Evolutionary conservation across 805 yeast species (phyloP).

Genomic region (Saccharomycopsis javanensis): DNA sequence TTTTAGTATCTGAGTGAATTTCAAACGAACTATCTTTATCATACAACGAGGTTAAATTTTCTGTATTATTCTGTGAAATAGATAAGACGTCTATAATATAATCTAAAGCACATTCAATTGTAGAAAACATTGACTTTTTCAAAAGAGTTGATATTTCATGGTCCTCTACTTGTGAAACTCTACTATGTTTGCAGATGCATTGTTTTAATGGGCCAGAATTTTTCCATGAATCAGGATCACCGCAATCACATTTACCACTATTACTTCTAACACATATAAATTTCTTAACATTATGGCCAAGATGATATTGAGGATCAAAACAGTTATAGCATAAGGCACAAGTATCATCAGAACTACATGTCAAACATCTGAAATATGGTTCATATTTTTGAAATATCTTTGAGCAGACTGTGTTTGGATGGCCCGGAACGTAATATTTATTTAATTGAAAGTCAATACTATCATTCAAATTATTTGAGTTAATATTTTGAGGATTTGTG

Average conservation of each 20-base stretch:
- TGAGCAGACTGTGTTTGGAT: constrained; percentile 61
- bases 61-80: constrained; percentile 33
- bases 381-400: constrained; percentile 50
- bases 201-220: constrained; percentile 23
- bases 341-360: constrained; percentile 70
- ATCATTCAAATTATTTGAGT: background rate
- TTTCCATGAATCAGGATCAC: constrained; percentile 79
- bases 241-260: constrained; percentile 77
- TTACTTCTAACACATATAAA: constrained; percentile 21
- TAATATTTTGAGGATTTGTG: background rate
- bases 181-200: constrained; percentile 21
- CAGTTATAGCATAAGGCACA: constrained; percentile 71
- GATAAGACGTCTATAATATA: constrained; percentile 53
- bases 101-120: constrained; percentile 44
- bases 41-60: constrained; percentile 22
- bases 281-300: constrained; percentile 51
- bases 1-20: background rate
- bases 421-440: constrained; percentile 26
- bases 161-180: constrained; percentile 24
- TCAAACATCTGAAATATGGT: constrained; percentile 61
- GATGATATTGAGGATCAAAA: constrained; percentile 60
- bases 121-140: constrained; percentile 27
- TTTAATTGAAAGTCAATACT: constrained; percentile 9
- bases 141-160: constrained; percentile 37
- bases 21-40: constrained; percentile 27